Base-by-base conservation (phyloP, 2,329 filamentous ascomycete species). In the Penicillium sp. region DNA sequence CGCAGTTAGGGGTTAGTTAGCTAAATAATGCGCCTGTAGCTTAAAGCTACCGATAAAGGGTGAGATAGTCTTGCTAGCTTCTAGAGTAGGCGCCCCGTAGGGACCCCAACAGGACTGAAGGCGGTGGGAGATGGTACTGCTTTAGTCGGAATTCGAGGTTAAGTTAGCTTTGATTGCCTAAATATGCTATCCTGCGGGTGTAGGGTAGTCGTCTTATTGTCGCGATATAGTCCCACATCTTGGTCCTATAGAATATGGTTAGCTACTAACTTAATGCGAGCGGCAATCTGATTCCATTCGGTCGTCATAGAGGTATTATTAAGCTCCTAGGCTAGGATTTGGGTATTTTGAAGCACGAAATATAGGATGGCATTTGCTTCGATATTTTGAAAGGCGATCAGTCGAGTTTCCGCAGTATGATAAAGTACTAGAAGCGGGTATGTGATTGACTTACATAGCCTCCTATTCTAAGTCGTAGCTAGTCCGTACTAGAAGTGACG, bases 1-100 rank as follows among this genome's bases (percentile, higher is more conserved):
- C n/a, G n/a, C n/a, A n/a, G n/a, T n/a, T n/a, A n/a, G n/a, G n/a
- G n/a, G n/a, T n/a, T n/a, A n/a, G n/a, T n/a, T n/a, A n/a, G n/a
- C n/a, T n/a, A n/a, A n/a, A n/a, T n/a, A n/a, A n/a, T n/a, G n/a
- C n/a, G n/a, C n/a, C n/a, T n/a, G n/a, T n/a, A n/a, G n/a, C n/a
- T n/a, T n/a, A n/a, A n/a, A n/a, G n/a, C n/a, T n/a, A n/a, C n/a
- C 43, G 43, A 48, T 48, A 25, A 48, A 48, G 14, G 43, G 43
- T 0, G 43, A 48, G 43, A 48, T 5, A 14, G 43, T 48, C 2
- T 10, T 15, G 12, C 43, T 25, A 17, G 43, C 43, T 31, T 48
- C 43, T n/a, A 25, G 25, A 11, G 43, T 25, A 10, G 43, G 43
- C 11, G 43, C 43, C 0, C 43, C 43, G 7, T 48, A 48, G 14